These are phyloP conservation scores for Glycine latifolia DNA, from an alignment of 306 rosid species.

Conservation along the genomic window DNA sequence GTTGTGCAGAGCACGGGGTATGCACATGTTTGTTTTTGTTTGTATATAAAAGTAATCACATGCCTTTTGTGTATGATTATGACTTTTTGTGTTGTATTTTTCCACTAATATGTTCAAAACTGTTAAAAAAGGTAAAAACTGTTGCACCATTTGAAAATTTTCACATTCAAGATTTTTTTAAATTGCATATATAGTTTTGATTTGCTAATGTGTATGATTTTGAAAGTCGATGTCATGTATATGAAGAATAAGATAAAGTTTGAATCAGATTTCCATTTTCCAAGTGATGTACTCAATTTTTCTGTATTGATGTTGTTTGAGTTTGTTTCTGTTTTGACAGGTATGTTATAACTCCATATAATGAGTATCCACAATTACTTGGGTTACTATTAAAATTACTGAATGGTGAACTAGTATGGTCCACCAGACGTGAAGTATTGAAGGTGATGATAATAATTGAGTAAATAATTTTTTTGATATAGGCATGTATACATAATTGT, in stretches of 20 bases:
- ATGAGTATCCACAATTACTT: conserved; percentile 86
- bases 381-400: conserved; percentile 89
- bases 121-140: conserved; percentile 11
- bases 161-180: conserved; percentile 22
- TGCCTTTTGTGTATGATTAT: conserved; percentile 33
- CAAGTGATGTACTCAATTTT: conserved; percentile 27
- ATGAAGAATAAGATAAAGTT: conserved; percentile 8
- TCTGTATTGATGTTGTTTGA: conserved; percentile 25
- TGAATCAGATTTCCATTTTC: conserved; percentile 39
- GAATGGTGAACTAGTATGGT: conserved; percentile 97
- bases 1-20: conserved; percentile 99
- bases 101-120: conserved; percentile 18
- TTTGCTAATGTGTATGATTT: conserved; percentile 20
- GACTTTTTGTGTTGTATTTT: conserved; percentile 17
- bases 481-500: conserved; percentile 6
- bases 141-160: conserved; percentile 28
- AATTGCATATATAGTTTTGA: conserved; percentile 1
- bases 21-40: conserved; percentile 40
- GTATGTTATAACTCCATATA: conserved; percentile 96
- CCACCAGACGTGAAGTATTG: conserved; percentile 95
- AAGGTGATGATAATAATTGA: conserved; percentile 65
- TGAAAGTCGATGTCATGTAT: conserved; percentile 1
- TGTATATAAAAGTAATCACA: conserved; percentile 16
- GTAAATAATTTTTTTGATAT: conserved; percentile 39
- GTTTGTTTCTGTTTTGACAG: conserved; percentile 53